Base-by-base conservation (phyloP, 192 early-diverging fungal genomes). In the Paraglomus occultum region DNA sequence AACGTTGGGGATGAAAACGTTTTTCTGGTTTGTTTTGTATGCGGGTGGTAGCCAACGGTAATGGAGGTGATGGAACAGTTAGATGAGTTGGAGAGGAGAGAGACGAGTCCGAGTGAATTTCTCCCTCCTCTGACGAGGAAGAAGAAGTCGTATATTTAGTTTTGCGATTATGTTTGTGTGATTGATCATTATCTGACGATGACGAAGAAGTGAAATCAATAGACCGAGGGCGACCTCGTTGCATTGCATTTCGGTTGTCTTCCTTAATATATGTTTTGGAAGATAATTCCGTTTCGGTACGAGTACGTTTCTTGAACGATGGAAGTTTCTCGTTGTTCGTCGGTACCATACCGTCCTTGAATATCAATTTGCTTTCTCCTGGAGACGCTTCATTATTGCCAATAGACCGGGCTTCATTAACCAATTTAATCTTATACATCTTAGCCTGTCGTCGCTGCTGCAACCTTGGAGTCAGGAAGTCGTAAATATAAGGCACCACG, bases 401-500 rank as follows among this genome's bases (percentile, higher is more conserved):
- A 10, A 31, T 31, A 31, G 31, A 31, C 31, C 31, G 31, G 31
- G 3, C 31, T 31, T 31, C 31, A 15, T 40, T 61, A 63, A 62
- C 17, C 14, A 57, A 40, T 45, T 54, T 52, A 44, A 23, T 20
- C 57, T 49, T 60, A 57, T 46, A 67, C 67, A 20, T 64, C 57
- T 44, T 73, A 63, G 51, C 51, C 72, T 45, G 71, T 63, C 44
- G 73, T 71, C 7, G 69, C 67, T 8, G 64, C 67, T 20, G 71
- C 70, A 64, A 11, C 50, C 47, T 67, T 1, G 82, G 80, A 17
- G 76, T 77, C 43, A 79, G 68, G 54, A 81, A 83, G 51, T 85
- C 84, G 47, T 83, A 80, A 46, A 85, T 81, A 20, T 64, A 78
- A 10, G 81, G 81, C 2, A 72, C 75, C 5, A 83, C 79, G 14